A percentile compares a stretch with the other conserved stretches of the same genome.
These are phyloP conservation scores for Trichophyton equinum DNA, from an alignment of 2,329 filamentous ascomycete species.

Conservation along the genomic window DNA sequence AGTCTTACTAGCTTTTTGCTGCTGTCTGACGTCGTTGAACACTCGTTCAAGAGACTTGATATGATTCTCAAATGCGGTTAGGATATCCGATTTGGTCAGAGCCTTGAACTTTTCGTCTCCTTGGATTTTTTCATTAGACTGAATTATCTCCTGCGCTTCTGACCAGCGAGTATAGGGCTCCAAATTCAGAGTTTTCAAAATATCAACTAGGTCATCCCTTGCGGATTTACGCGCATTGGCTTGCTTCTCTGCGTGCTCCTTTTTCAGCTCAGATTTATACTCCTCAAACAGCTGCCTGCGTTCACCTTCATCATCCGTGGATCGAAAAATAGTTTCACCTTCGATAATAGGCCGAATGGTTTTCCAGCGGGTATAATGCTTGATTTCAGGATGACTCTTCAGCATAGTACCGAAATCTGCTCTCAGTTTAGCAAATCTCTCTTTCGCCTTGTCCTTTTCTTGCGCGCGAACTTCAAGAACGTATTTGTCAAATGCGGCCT, in stretches of 20 bases:
- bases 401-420: constrained; percentile 94
- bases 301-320: constrained; percentile 76
- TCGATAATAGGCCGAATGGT: constrained; percentile 89
- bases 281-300: constrained; percentile 85
- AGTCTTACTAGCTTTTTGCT: constrained; percentile 67
- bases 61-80: constrained; percentile 87
- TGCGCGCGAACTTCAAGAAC: constrained; percentile 77
- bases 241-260: constrained; percentile 64
- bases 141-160: constrained; percentile 72
- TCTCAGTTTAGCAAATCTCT: constrained; percentile 80
- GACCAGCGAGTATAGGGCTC: constrained; percentile 93
- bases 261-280: constrained; percentile 76
- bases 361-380: constrained; percentile 94
- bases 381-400: constrained; percentile 90
- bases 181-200: constrained; percentile 67
- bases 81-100: constrained; percentile 76
- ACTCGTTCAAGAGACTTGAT: constrained; percentile 83
- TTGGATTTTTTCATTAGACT: constrained; percentile 63
- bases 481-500: constrained; percentile 88
- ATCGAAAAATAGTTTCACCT: constrained; percentile 88
- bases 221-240: constrained; percentile 60
- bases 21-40: constrained; percentile 83
- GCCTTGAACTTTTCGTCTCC: constrained; percentile 72
- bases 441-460: constrained; percentile 89
- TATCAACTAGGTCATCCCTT: constrained; percentile 66